Base-by-base conservation (phyloP, 306 rosid species). In the Cucurbita ficifolia region DNA sequence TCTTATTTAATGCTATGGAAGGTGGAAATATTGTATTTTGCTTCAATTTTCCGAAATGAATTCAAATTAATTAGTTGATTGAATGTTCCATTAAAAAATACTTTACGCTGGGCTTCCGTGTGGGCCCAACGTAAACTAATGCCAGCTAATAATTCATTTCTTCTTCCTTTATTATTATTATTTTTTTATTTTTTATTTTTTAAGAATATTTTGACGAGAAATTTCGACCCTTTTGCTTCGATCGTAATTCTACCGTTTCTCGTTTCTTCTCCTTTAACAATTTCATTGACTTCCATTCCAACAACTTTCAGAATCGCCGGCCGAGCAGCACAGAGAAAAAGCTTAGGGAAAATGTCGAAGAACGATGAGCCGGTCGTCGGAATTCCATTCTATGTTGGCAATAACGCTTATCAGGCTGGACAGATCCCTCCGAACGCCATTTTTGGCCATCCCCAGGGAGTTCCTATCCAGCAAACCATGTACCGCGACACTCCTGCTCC, bases 401-500 rank as follows among this genome's bases (percentile, higher is more conserved):
- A 77, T 76, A 81, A 88, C 78, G 85, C 83, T 0, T 80, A 85
- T 76, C 90, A 87, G 58, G 87, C 79, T 1, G 97, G 93, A 13
- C 58, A 53, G 60, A 76, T 86, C 70, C 93, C 96, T 3, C 85
- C 90, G 16, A 84, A 89, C 83, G 94, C 96, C 42, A 54, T 91
- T 46, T 70, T 73, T 13, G 94, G 88, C 8, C 93, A 89, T 75
- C 97, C 97, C 0, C 89, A 82, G 71, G 96, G 93, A 7, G 62
- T 87, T 59, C 97, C 97, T 7, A 81, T 91, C 54, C 87, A 83
- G 0, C 96, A 90, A 62, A 92, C 98, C 33, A 87, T 92, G 63
- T 92, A 59, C 86, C 84, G 91, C 18, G 98, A 92, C 79, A 92
- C 96, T 59, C 93, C 98, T 17, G 98, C 96, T 43, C 96, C 96